Evolutionary conservation across 768 basidiomycete species (phyloP), one percentile per base, ranked within the genome.

Genomic region (Termitomyces titanicus): DNA sequence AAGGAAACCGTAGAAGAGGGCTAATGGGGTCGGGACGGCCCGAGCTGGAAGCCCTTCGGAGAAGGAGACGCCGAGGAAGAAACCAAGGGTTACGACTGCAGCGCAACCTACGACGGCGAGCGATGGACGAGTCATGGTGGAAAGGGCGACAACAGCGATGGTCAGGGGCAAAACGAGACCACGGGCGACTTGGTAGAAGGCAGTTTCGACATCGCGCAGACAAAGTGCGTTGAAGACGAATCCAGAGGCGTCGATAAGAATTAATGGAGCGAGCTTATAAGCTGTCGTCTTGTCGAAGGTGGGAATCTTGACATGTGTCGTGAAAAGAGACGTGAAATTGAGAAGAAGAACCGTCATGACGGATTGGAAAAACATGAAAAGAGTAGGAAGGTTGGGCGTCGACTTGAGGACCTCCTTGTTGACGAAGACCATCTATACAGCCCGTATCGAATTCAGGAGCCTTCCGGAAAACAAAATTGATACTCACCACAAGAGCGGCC

Each of bases 121-220:
- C 6, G 86, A 83, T 0, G 89, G 87, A 0, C 82, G 78, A 0
- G 85, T 61, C 48, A 77, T 70, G 29, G 87, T 81, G 63, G 85
- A 74, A 56, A 85, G 27, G 66, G 79, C 84, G 44, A 89, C 88
- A 6, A 89, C 80, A 51, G 74, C 70, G 59, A 91, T 88, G 25
- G 91, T 92, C 70, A 88, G 80, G 0, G 91, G 90, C 3, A 92
- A 79, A 35, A 92, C 79, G 59, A 92, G 77, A 5, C 90, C 90
- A 15, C 90, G 82, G 0, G 89, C 90, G 53, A 92, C 83, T 70
- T 91, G 88, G 65, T 89, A 88, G 70, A 89, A 87, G 0, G 86
- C 86, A 2, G 86, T 86, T 51, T 88, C 89, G 54, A 92, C 89
- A 60, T 83, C 64, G 27, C 72, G 68, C 33, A 77, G 63, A 37